Base-by-base conservation (phyloP, 148 eudicot genomes). In the Pharnaceum exiguum region DNA sequence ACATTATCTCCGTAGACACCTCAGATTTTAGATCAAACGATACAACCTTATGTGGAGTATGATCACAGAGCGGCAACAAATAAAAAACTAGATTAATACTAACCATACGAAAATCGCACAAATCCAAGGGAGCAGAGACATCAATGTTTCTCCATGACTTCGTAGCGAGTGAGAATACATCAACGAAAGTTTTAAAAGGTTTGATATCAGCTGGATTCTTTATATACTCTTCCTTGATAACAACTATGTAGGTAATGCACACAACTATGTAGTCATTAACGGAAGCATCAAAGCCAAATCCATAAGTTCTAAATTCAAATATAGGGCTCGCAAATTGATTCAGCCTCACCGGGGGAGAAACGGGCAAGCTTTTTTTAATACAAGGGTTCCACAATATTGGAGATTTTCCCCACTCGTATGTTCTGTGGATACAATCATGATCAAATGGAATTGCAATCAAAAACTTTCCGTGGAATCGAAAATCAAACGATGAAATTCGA, bases 381-480 rank as follows among this genome's bases (percentile, higher is more conserved):
- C 55, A 60, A 5, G 79, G 79, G 46, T 71, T 75, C 79, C 79
- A 75, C 13, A 75, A 30, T 15, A 71, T 23, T 7, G 71, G 31
- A 4, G 38, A 57, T 51, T 35, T 18, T 17, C 36, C 5, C 44
- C 58, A 69, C 46, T 67, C 67, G 9, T 59, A 54, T n/a, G n/a
- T n/a, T n/a, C n/a, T n/a, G n/a, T n/a, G n/a, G n/a, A n/a, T n/a
- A n/a, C n/a, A n/a, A n/a, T n/a, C n/a, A n/a, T n/a, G n/a, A n/a
- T n/a, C n/a, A n/a, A n/a, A n/a, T n/a, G n/a, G n/a, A n/a, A n/a
- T n/a, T n/a, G n/a, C n/a, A n/a, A n/a, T n/a, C n/a, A n/a, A n/a
- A n/a, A n/a, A n/a, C n/a, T n/a, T n/a, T n/a, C n/a, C n/a, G n/a
- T n/a, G n/a, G n/a, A n/a, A n/a, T n/a, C n/a, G n/a, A n/a, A n/a